These are phyloP conservation scores for Nakaseomyces bracarensis DNA, from an alignment of 1,139 yeast species.

Conservation along the genomic window DNA sequence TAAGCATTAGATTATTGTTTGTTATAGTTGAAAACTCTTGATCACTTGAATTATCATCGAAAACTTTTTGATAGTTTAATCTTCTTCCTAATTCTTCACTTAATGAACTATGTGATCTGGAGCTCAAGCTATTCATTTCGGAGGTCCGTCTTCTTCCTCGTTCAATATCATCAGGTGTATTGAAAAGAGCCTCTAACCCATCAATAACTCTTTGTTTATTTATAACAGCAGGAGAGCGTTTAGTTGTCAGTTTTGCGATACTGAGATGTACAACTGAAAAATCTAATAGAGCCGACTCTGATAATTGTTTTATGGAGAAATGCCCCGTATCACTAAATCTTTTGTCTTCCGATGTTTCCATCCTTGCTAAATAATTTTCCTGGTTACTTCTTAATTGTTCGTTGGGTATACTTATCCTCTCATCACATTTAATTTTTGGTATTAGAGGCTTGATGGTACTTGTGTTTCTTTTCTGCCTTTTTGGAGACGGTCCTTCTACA, in stretches of 20 bases:
- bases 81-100: slow-evolving; percentile 28
- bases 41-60: slow-evolving; percentile 9
- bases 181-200: background rate
- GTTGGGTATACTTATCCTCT: slow-evolving; percentile 4
- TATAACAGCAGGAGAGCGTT: background rate
- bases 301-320: background rate
- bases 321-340: background rate
- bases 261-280: background rate
- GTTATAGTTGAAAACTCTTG: slow-evolving; percentile 6
- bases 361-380: background rate
- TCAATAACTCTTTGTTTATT: background rate
- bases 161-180: slow-evolving; percentile 15
- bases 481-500: slow-evolving; percentile 11
- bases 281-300: background rate
- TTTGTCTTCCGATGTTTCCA: background rate
- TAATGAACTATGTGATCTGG: slow-evolving; percentile 21
- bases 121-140: slow-evolving; percentile 9
- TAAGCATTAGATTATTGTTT: slow-evolving; percentile 17
- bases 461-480: slow-evolving; percentile 8
- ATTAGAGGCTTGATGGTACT: background rate
- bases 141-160: slow-evolving; percentile 19
- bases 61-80: slow-evolving; percentile 8
- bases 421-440: slow-evolving; percentile 9
- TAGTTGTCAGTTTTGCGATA: background rate
- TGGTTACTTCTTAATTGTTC: background rate